Evolutionary conservation across 352 stramenopile genomes (phyloP).

Genomic region (Pythium brachiatum): DNA sequence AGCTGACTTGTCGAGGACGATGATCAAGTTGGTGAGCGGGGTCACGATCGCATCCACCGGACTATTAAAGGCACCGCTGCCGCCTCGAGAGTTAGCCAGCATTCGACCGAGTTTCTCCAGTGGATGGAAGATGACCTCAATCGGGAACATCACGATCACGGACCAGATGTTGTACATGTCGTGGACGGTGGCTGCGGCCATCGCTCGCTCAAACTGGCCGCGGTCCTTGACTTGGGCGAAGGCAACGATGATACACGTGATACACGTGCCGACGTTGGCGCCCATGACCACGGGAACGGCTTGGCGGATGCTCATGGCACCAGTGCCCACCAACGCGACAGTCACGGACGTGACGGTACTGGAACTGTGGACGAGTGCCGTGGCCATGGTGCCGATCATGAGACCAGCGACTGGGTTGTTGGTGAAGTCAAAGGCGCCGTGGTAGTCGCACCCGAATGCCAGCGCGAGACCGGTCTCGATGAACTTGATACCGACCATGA

Average conservation of each 20-base stretch:
- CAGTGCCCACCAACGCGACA: slow-evolving; percentile 38
- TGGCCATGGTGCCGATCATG: slow-evolving; percentile 42
- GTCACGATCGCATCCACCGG: slow-evolving; percentile 20
- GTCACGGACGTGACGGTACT: slow-evolving; percentile 50
- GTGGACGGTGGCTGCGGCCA: slow-evolving; percentile 25
- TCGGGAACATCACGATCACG: slow-evolving; percentile 40
- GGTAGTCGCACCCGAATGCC: slow-evolving; percentile 36
- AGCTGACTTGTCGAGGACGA: slow-evolving; percentile 15
- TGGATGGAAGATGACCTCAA: slow-evolving; percentile 37
- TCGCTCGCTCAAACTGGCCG: slow-evolving; percentile 35
- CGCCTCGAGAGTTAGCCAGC: not conserved
- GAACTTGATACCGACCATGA: slow-evolving; percentile 48
- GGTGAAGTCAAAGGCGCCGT: slow-evolving; percentile 30
- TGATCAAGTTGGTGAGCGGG: slow-evolving; percentile 12
- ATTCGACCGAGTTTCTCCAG: slow-evolving; percentile 32
- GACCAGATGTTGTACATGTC: slow-evolving; percentile 72
- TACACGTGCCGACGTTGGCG: slow-evolving; percentile 72
- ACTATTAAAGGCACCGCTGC: slow-evolving; percentile 14
- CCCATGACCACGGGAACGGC: slow-evolving; percentile 83
- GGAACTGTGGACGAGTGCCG: slow-evolving; percentile 41
- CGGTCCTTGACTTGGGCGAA: slow-evolving; percentile 66
- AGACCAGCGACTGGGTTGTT: slow-evolving; percentile 43
- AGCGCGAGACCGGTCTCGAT: slow-evolving; percentile 43
- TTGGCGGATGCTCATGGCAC: slow-evolving; percentile 42
- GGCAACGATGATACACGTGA: slow-evolving; percentile 76